phyloP scores from a whole-genome alignment of 1,284 basidiomycete genomes.

The Ustilago xerochloae region DNA sequence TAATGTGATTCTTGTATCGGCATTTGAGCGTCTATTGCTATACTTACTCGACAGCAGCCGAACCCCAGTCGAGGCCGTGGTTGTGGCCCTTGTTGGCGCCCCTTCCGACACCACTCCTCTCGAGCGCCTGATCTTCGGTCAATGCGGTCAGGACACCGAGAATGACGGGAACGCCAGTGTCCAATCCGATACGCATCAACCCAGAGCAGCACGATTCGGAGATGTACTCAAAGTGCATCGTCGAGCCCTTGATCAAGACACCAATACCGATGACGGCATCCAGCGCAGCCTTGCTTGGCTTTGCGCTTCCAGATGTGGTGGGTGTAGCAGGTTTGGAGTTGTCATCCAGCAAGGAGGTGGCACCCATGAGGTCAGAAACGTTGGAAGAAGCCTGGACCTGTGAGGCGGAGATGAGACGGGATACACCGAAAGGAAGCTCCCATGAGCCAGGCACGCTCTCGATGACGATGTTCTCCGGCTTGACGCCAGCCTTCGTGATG shows the following conservation, averaged over 20 bases:
- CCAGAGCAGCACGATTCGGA: slow-evolving; percentile 90
- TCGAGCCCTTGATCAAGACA: slow-evolving; percentile 87
- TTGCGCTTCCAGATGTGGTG: slow-evolving; percentile 1
- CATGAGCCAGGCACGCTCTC: slow-evolving; percentile 85
- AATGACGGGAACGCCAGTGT: slow-evolving; percentile 92
- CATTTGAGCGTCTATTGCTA: background rate
- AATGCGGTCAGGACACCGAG: slow-evolving; percentile 95
- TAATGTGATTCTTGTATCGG: background rate
- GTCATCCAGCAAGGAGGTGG: slow-evolving; percentile 69
- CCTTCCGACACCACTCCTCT: slow-evolving; percentile 80
- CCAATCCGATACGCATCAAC: slow-evolving; percentile 91
- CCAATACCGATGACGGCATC: slow-evolving; percentile 97
- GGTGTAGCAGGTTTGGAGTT: slow-evolving; percentile 26
- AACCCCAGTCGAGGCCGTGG: slow-evolving; percentile 95
- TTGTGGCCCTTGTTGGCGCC: slow-evolving; percentile 83
- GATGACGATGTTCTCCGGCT: slow-evolving; percentile 86
- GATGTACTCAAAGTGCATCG: slow-evolving; percentile 77
- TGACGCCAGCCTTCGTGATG: slow-evolving; percentile 85
- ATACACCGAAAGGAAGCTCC: slow-evolving; percentile 63
- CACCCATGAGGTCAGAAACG: slow-evolving; percentile 82
- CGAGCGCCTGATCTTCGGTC: slow-evolving; percentile 91
- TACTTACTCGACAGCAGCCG: slow-evolving; percentile 84
- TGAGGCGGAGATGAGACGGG: slow-evolving; percentile 78
- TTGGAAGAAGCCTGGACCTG: slow-evolving; percentile 80
- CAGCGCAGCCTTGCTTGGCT: slow-evolving; percentile 68